phyloP scores from a whole-genome alignment of 164 flowering plant genomes.

The Aristolochia californica region DNA sequence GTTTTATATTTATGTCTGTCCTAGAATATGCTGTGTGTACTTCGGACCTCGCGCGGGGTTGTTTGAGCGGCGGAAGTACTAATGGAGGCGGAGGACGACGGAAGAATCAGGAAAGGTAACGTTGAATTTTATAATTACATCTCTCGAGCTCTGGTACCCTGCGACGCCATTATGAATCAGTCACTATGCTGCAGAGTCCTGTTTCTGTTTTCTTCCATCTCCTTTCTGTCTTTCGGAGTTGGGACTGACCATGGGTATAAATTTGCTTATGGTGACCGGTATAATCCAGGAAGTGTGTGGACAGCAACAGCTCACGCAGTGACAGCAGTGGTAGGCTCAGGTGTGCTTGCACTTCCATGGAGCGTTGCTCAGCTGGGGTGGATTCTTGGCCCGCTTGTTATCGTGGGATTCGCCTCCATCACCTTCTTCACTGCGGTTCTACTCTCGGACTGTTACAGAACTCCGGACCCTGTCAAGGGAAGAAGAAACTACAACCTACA shows the following conservation, averaged over 20 bases:
- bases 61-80: too few species aligned
- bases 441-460: constrained; percentile 34
- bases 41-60: too few species aligned
- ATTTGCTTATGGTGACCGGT: not conserved
- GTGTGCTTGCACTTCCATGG: constrained; percentile 37
- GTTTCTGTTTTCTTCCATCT: not conserved
- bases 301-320: constrained; percentile 30
- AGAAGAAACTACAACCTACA: constrained; percentile 28
- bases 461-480: constrained; percentile 31
- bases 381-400: constrained; percentile 25
- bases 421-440: constrained; percentile 25
- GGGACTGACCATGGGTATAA: not conserved
- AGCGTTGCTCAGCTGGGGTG: constrained; percentile 41
- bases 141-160: not conserved
- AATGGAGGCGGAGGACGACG: constrained; percentile 7
- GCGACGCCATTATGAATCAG: not conserved
- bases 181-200: not conserved
- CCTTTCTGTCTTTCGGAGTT: not conserved
- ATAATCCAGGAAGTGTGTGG: constrained; percentile 28
- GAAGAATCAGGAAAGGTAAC: constrained; percentile 10
- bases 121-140: not conserved
- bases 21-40: too few species aligned
- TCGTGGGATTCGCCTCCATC: constrained; percentile 22
- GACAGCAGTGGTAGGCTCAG: constrained; percentile 31
- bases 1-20: too few species aligned